Percentiles rank a stretch among this genome's conserved stretches.
phyloP scores from a whole-genome alignment of 139 green algal genomes.

The Auxenochlorella protothecoides region DNA sequence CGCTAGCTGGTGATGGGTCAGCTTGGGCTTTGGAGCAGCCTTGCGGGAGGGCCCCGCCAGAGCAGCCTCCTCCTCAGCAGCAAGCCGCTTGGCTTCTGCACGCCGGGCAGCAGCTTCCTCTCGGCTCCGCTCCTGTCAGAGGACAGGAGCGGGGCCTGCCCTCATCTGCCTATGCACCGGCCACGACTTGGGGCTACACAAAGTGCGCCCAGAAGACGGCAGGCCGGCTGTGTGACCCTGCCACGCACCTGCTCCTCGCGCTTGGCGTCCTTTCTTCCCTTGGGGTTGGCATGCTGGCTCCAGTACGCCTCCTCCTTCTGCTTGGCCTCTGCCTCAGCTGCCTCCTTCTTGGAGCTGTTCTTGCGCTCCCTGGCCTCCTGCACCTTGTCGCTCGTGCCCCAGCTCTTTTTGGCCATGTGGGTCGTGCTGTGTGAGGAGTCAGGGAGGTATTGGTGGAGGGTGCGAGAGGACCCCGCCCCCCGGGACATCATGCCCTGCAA shows the following conservation, averaged over 20 bases:
- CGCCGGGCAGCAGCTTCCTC: conserved; percentile 32
- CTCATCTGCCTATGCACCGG: no score
- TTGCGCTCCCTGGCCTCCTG: conserved; percentile 27
- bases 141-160: no score
- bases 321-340: conserved; percentile 15
- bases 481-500: no score
- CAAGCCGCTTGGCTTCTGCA: conserved; percentile 41
- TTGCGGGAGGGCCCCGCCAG: conserved; percentile 19
- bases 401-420: conserved; percentile 11
- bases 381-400: conserved; percentile 21
- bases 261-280: conserved; percentile 32
- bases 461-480: no score
- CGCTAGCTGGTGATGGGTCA: conserved; percentile 7
- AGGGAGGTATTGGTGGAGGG: not conserved
- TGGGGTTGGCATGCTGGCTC: conserved; percentile 30
- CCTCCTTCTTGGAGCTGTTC: conserved; percentile 15
- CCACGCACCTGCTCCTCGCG: conserved; percentile 41
- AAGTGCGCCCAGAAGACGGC: no score
- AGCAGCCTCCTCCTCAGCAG: conserved; percentile 41
- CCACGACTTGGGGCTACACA: no score
- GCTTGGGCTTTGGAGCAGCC: conserved; percentile 21
- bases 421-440: not conserved
- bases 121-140: no score
- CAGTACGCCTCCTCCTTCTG: conserved; percentile 39
- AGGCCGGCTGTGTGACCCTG: not conserved